Evolutionary conservation across 129 eudicot species (phyloP).

Genomic region (Flaveria ramosissima): DNA sequence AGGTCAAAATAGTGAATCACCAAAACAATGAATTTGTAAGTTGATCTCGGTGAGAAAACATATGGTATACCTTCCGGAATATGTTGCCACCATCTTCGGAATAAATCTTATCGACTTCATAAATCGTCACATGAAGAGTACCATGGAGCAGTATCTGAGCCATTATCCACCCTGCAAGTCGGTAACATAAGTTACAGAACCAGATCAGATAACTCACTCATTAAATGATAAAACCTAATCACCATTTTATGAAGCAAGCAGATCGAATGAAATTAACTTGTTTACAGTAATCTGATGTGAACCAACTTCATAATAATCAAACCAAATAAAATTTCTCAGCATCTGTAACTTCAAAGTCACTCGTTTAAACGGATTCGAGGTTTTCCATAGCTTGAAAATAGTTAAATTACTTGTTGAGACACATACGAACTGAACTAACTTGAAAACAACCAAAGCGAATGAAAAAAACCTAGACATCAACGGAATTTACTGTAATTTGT

Average conservation of each 20-base stretch:
- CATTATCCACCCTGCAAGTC: constrained; percentile 30
- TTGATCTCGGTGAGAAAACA: not conserved
- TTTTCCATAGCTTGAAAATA: not conserved
- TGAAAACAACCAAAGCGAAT: not conserved
- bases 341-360: constrained; percentile 18
- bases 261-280: not conserved
- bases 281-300: not conserved
- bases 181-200: constrained; percentile 18
- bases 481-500: not conserved
- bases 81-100: constrained; percentile 22
- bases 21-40: not conserved
- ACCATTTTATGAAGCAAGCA: constrained; percentile 9
- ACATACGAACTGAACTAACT: not conserved
- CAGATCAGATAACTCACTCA: constrained; percentile 16
- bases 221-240: not conserved
- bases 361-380: not conserved
- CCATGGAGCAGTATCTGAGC: constrained; percentile 43
- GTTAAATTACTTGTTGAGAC: not conserved
- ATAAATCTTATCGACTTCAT: constrained; percentile 41
- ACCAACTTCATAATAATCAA: not conserved
- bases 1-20: not conserved
- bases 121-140: constrained; percentile 43
- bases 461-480: not conserved
- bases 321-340: constrained; percentile 8
- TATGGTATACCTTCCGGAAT: constrained; percentile 32